Conservation (phyloP, 225 moss, liverwort and hornwort genomes). For the Physcomitrium patens region DNA sequence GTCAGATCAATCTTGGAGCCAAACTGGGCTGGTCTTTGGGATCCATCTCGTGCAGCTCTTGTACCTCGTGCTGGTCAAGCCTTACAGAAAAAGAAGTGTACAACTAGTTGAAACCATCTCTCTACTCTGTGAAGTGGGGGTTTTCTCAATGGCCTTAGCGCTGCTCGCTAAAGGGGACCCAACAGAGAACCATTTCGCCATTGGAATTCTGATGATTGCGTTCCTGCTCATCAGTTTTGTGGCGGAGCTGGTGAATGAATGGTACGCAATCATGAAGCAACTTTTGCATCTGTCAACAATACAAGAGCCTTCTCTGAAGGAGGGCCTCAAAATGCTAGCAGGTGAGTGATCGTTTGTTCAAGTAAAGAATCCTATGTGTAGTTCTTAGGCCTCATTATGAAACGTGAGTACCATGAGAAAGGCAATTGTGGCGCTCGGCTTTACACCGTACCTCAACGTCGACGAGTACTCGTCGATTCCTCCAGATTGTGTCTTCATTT, state of each 20-base stretch:
- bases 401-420: neutral
- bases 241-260: conserved; percentile 75
- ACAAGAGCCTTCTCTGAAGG: conserved; percentile 64
- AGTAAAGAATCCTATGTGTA: neutral
- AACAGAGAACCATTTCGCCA: conserved; percentile 51
- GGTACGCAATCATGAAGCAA: conserved; percentile 82
- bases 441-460: neutral
- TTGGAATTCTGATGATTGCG: conserved; percentile 56
- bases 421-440: neutral
- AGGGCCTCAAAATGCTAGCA: conserved; percentile 60
- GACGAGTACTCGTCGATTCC: no score
- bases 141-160: conserved; percentile 57
- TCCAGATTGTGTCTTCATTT: neutral
- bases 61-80: conserved; percentile 59
- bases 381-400: neutral
- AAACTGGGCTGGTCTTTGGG: conserved; percentile 58
- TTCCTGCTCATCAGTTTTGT: conserved; percentile 73
- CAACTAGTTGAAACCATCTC: conserved; percentile 77
- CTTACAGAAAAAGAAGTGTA: conserved; percentile 75
- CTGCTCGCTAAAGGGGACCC: conserved; percentile 59
- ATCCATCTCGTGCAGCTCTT: conserved; percentile 58
- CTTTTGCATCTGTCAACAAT: conserved; percentile 61
- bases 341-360: conserved; percentile 18
- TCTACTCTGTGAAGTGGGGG: conserved; percentile 68
- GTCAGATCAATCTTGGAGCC: conserved; percentile 67